Conservation (phyloP, 1,284 basidiomycete species). For the Athelia sp. region DNA sequence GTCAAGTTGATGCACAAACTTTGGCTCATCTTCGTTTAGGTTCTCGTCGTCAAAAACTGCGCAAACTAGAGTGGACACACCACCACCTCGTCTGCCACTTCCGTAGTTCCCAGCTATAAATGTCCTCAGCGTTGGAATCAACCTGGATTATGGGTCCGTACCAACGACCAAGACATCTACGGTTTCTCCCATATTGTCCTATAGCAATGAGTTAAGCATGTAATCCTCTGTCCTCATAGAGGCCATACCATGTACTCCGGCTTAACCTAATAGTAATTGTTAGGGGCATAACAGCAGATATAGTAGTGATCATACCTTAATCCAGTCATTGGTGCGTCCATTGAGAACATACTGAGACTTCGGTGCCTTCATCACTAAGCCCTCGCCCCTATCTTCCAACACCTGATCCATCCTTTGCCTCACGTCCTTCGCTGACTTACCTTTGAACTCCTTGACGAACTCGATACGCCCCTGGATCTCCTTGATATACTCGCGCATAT, state of each 20-base stretch:
- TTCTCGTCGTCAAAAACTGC: conserved; percentile 70
- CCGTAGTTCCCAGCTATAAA: conserved; percentile 68
- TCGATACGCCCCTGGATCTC: conserved; percentile 77
- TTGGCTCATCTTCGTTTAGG: conserved; percentile 54
- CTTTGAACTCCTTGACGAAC: conserved; percentile 66
- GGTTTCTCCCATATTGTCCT: conserved; percentile 88
- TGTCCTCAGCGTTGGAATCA: not conserved
- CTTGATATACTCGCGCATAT: conserved; percentile 56
- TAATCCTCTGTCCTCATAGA: not conserved
- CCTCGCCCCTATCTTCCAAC: conserved; percentile 82
- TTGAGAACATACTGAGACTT: conserved; percentile 77
- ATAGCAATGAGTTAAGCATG: conserved; percentile 6
- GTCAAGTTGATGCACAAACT: conserved; percentile 33
- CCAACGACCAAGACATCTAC: conserved; percentile 87
- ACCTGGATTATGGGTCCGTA: conserved; percentile 23
- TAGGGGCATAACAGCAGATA: conserved; percentile 2
- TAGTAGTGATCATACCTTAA: conserved; percentile 57
- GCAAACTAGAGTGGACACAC: conserved; percentile 77
- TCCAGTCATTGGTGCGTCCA: conserved; percentile 85
- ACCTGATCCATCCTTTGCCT: conserved; percentile 74
- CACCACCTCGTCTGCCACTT: conserved; percentile 65
- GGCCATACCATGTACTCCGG: conserved; percentile 83
- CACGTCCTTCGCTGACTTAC: conserved; percentile 77
- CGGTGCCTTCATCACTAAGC: conserved; percentile 86
- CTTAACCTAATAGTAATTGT: conserved; percentile 54